Evolutionary conservation across 169 alveolate genomes (phyloP).

Genomic region (Sarcocystis neurona): DNA sequence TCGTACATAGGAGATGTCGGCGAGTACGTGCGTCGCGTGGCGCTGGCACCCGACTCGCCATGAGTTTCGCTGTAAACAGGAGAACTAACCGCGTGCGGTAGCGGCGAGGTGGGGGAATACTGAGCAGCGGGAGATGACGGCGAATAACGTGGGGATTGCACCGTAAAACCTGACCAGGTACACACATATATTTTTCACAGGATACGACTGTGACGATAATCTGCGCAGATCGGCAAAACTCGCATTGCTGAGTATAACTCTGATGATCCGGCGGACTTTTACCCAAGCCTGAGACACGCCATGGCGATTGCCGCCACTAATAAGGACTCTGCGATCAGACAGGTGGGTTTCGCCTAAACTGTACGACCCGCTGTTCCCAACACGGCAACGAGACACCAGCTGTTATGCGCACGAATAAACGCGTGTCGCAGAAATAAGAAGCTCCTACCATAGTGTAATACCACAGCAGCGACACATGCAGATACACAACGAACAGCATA

Average conservation of each 20-base stretch:
- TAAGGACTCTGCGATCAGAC: no score
- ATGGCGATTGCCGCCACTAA: not conserved
- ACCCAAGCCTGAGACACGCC: not conserved
- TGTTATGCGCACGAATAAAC: no score
- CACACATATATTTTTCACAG: not conserved
- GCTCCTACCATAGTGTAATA: no score
- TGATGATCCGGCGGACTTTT: not conserved
- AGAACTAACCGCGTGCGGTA: not conserved
- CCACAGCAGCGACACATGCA: no score
- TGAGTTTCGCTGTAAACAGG: slow-evolving; percentile 38
- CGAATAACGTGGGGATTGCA: slow-evolving; percentile 65
- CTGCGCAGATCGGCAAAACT: not conserved
- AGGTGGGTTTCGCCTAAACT: not conserved
- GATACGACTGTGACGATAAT: not conserved
- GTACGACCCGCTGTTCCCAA: no score
- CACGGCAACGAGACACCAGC: no score
- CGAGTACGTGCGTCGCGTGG: slow-evolving; percentile 42
- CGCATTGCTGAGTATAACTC: not conserved
- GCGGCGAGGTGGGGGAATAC: slow-evolving; percentile 50
- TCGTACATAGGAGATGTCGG: slow-evolving; percentile 60
- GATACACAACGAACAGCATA: no score
- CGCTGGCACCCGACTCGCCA: not conserved
- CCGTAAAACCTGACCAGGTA: slow-evolving; percentile 39
- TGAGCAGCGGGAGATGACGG: slow-evolving; percentile 60
- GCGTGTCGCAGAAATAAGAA: no score